Evolutionary conservation across 805 yeast genomes (phyloP), one percentile per base, ranked within the genome.

Genomic region (Komagataella mondaviorum): DNA sequence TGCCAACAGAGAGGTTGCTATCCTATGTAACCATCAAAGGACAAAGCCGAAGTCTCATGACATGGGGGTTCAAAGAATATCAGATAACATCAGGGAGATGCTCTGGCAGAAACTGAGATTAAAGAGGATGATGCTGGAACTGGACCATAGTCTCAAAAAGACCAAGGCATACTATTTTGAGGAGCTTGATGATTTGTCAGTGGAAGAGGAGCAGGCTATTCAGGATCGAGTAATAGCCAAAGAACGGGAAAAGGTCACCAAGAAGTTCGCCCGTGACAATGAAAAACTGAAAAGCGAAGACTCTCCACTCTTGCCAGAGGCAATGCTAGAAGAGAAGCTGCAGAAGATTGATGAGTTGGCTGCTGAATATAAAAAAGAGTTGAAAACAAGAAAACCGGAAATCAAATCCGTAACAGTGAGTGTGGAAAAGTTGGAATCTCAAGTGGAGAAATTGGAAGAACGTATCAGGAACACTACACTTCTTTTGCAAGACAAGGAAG

Each of bases 21-120:
- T 90, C 54, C 71, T 90, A 60, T 90, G 98, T 85, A 90, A 90
- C 73, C 98, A 90, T 76, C 98, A 90, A 74, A 82, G 96, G 67
- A 80, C 96, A 17, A 89, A 90, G 7, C 78, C 89, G 49, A 91
- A 90, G 63, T 79, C 80, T 4, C 97, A 91, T 62, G 95, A 85
- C 48, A 77, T 78, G 22, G 74, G 89, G 5, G 88, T 91, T 54
- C 86, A 80, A 56, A 88, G 84, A 63, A 88, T 88, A 47, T 78
- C 71, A 56, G 95, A 85, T 51, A 81, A 76, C 59, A 77, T 91
- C 52, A 77, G 81, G 59, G 97, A 90, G 68, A 72, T 89, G 69
- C 67, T 78, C 51, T 90, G 96, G 96, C 88, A 85, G 59, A 86
- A 83, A 64, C 78, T 83, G 51, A 74, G 96, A 55, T 64, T 73